Percentiles rank a stretch among this genome's conserved stretches.
These are phyloP conservation scores for Hyphodiscus sp. DNA, from an alignment of 2,329 filamentous ascomycete species.

Conservation along the genomic window DNA sequence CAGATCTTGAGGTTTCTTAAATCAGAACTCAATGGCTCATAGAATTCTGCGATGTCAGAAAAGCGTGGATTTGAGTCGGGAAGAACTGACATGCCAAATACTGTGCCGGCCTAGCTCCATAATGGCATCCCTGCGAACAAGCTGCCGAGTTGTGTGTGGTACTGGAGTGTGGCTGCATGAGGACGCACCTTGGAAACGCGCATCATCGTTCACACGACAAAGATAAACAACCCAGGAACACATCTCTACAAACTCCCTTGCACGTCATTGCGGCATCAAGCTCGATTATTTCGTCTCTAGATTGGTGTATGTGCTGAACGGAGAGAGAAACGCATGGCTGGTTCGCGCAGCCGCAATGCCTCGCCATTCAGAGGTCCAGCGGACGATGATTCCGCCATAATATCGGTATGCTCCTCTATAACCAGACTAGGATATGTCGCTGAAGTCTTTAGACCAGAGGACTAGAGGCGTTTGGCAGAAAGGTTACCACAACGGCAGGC, in stretches of 20 bases:
- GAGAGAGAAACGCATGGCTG: constrained; percentile 27
- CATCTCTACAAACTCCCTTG: background rate
- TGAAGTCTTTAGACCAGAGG: constrained; percentile 61
- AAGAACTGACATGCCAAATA: background rate
- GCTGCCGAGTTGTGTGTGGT: constrained; percentile 1
- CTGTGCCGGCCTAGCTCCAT: background rate
- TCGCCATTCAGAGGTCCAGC: constrained; percentile 23
- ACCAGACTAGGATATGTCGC: background rate
- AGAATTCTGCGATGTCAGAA: background rate
- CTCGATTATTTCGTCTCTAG: background rate
- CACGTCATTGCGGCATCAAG: background rate
- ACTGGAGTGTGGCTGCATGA: constrained; percentile 2
- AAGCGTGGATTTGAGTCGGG: background rate
- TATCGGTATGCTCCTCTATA: constrained; percentile 25
- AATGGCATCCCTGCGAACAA: constrained; percentile 1
- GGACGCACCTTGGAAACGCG: background rate
- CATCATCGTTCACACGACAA: constrained; percentile 9
- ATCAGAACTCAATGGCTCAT: background rate
- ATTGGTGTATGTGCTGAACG: constrained; percentile 23
- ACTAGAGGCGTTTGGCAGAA: constrained; percentile 86
- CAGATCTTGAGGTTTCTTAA: background rate
- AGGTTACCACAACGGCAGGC: constrained; percentile 87
- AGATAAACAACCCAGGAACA: constrained; percentile 4
- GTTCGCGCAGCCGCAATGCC: constrained; percentile 29
- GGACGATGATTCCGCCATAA: constrained; percentile 28